These are phyloP conservation scores for Venturia effusa DNA, from an alignment of 2,329 filamentous ascomycete genomes.

Conservation along the genomic window DNA sequence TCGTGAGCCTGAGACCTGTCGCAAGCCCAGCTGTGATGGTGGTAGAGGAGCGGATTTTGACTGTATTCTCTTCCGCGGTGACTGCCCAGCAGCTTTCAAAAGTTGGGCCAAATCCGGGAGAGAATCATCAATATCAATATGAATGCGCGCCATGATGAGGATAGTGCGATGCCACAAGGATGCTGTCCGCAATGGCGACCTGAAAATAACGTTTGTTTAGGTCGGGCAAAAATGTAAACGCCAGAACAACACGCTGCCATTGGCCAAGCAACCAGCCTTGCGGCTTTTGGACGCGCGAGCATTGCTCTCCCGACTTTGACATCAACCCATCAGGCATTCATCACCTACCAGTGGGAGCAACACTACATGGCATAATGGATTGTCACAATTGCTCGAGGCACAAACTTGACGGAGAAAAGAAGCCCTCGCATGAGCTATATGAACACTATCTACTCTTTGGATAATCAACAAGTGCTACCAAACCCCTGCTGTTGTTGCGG, in stretches of 20 bases:
- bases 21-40: neutral
- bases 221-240: neutral
- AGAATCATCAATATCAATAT: conserved; percentile 13
- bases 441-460: conserved; percentile 2
- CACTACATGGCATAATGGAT: too few relatives aligned
- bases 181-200: neutral
- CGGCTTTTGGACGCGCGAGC: too few relatives aligned
- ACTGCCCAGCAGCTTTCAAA: neutral
- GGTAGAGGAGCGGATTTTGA: neutral
- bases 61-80: neutral
- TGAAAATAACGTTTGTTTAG: neutral
- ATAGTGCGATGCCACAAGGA: neutral
- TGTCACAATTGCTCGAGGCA: neutral
- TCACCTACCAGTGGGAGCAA: too few relatives aligned
- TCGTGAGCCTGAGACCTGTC: neutral
- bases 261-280: neutral
- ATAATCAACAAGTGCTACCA: neutral
- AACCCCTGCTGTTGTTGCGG: neutral
- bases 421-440: neutral
- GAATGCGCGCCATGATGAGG: conserved; percentile 11
- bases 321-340: too few relatives aligned
- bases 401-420: neutral
- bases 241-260: neutral
- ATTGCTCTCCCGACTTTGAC: too few relatives aligned
- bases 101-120: conserved; percentile 15